phyloP scores from a whole-genome alignment of 2,329 filamentous ascomycete species.

The Diaporthe nobilis region DNA sequence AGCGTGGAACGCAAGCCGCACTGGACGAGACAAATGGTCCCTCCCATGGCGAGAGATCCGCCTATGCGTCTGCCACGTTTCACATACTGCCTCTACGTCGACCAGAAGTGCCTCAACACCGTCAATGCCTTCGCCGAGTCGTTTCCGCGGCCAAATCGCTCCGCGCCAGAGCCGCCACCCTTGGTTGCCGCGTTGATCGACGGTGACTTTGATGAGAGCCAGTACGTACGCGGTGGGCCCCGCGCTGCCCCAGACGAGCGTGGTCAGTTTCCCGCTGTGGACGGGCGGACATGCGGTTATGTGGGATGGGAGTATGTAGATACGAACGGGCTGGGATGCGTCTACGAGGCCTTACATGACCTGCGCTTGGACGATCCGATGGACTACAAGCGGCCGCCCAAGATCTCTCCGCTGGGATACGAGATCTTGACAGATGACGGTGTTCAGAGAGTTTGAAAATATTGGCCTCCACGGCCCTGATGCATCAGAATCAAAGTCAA shows the following conservation, averaged over 20 bases:
- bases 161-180: not conserved
- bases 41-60: not conserved
- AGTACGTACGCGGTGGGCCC: not conserved
- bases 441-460: not conserved
- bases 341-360: not conserved
- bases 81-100: slow-evolving; percentile 5
- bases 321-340: not conserved
- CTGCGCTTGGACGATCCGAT: not conserved
- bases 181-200: slow-evolving; percentile 3
- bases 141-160: not conserved
- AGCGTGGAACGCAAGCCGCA: not conserved
- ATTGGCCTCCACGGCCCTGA: accelerated
- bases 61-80: not conserved
- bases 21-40: not conserved
- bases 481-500: accelerated
- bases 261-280: not conserved
- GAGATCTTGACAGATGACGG: not conserved
- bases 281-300: slow-evolving; percentile 5
- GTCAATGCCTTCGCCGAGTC: not conserved
- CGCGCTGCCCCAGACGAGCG: not conserved
- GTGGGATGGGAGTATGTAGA: not conserved
- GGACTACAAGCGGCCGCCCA: slow-evolving; percentile 2
- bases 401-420: not conserved
- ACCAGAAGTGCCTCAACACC: slow-evolving; percentile 1
- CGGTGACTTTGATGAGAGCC: not conserved